Evolutionary conservation across 2,329 filamentous ascomycete species (phyloP).

Genomic region (Shiraia bambusicola): DNA sequence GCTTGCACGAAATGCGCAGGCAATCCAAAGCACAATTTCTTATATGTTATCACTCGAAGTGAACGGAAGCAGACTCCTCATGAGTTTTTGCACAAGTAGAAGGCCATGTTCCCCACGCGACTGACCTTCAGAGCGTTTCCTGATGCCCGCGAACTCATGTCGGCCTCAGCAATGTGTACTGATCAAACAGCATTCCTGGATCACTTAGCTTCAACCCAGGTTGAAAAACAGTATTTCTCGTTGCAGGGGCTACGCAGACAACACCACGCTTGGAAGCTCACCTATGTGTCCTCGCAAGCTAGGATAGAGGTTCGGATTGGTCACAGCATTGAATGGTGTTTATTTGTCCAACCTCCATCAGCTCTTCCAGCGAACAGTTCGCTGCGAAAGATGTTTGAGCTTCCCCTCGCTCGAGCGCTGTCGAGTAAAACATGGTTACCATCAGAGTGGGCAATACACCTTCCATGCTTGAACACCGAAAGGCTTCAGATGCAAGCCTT

Average conservation of each 20-base stretch:
- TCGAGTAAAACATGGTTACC: conserved; percentile 14
- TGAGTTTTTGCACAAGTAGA: conserved; percentile 50
- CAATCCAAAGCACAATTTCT: conserved; percentile 56
- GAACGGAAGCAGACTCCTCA: conserved; percentile 42
- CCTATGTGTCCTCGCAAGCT: conserved; percentile 45
- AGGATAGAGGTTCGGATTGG: conserved; percentile 47
- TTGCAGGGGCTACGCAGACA: conserved; percentile 20
- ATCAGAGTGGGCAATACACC: conserved; percentile 26
- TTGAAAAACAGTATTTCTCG: conserved; percentile 14
- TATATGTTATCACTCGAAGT: conserved; percentile 2
- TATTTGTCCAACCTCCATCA: conserved; percentile 48
- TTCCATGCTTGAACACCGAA: conserved; percentile 11
- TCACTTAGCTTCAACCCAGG: conserved; percentile 9
- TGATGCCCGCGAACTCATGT: neutral
- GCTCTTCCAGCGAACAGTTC: conserved; percentile 43
- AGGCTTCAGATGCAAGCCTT: conserved; percentile 24
- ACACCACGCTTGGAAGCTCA: conserved; percentile 46
- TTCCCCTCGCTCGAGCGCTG: conserved; percentile 23
- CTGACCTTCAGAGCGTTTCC: conserved; percentile 24
- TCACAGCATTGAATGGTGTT: conserved; percentile 45
- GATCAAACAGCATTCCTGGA: conserved; percentile 7
- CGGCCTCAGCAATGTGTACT: neutral
- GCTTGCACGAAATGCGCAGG: conserved; percentile 57
- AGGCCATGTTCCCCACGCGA: conserved; percentile 21
- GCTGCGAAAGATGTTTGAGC: conserved; percentile 45